These are phyloP conservation scores for Miscanthus lutarioriparius DNA, from an alignment of 176 grass and related monocot genomes.

Conservation along the genomic window DNA sequence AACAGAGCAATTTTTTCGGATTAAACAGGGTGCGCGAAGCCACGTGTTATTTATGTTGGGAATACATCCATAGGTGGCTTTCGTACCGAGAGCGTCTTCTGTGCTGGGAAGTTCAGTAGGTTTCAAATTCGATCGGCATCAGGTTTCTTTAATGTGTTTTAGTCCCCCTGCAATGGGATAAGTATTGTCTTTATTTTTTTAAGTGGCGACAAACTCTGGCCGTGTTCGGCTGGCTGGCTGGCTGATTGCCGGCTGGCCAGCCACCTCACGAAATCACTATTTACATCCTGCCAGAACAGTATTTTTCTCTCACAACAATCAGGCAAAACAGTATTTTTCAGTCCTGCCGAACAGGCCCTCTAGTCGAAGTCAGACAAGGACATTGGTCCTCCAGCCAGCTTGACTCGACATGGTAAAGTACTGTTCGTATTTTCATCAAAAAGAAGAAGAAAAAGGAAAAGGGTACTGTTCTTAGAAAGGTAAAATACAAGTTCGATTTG, in stretches of 20 bases:
- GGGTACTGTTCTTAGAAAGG: background rate
- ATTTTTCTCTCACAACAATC: too few relatives aligned
- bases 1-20: too few relatives aligned
- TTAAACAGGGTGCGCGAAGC: background rate
- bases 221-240: too few relatives aligned
- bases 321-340: too few relatives aligned
- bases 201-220: background rate
- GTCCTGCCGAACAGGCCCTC: too few relatives aligned
- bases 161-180: background rate
- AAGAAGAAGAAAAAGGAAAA: too few relatives aligned
- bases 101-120: background rate
- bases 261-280: too few relatives aligned
- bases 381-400: background rate
- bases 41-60: background rate
- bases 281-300: too few relatives aligned
- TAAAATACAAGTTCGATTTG: background rate
- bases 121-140: background rate
- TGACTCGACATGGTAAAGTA: background rate
- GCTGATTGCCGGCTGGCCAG: too few relatives aligned
- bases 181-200: background rate
- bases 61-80: background rate
- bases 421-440: too few relatives aligned
- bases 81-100: background rate
- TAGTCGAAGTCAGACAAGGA: background rate
- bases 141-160: background rate